phyloP scores from a whole-genome alignment of 306 rosid species.

The Dalbergia oliveri region DNA sequence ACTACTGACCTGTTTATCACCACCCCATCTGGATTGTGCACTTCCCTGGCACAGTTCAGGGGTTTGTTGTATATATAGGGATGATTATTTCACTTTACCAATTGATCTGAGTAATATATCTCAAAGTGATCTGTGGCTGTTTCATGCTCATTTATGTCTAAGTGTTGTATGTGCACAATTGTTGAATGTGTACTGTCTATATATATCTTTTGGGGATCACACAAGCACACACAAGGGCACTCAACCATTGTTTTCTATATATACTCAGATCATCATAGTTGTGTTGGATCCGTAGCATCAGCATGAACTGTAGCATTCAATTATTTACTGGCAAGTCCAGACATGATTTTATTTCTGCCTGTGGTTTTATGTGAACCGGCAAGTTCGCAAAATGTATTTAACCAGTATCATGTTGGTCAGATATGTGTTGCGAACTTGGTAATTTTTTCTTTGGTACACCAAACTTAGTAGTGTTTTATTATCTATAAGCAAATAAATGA shows the following conservation, averaged over 20 bases:
- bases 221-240: constrained; percentile 44
- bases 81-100: constrained; percentile 62
- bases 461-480: too few species aligned
- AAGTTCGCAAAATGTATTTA: too few species aligned
- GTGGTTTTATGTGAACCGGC: not conserved
- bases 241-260: constrained; percentile 36
- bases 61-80: constrained; percentile 75
- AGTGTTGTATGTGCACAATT: constrained; percentile 39
- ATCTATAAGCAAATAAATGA: too few species aligned
- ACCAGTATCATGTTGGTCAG: too few species aligned
- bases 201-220: constrained; percentile 32
- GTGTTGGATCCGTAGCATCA: constrained; percentile 29
- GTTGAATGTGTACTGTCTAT: constrained; percentile 35
- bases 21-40: constrained; percentile 53
- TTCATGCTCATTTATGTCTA: constrained; percentile 43
- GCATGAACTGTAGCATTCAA: constrained; percentile 32
- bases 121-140: constrained; percentile 58
- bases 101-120: constrained; percentile 61
- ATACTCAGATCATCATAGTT: constrained; percentile 38
- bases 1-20: constrained; percentile 68
- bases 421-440: too few species aligned
- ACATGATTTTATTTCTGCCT: constrained; percentile 24
- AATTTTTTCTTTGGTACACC: too few species aligned
- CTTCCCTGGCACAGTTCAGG: constrained; percentile 46
- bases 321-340: constrained; percentile 39